Conservation (phyloP, 768 basidiomycete genomes). For the Leucogyrophana mollusca region DNA sequence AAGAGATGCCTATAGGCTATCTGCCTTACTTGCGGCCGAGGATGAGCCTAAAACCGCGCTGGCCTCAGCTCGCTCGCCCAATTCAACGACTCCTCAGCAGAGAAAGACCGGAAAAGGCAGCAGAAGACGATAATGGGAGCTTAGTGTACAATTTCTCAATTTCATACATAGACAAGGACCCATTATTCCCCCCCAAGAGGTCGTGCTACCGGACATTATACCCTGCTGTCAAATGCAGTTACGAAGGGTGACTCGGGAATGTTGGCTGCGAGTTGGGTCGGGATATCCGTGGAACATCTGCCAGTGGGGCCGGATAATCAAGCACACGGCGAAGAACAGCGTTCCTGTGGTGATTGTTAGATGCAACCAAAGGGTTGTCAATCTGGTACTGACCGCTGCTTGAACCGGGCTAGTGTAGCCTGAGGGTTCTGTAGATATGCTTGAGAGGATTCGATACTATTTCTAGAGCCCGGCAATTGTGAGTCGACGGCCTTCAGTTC, state of each 20-base stretch:
- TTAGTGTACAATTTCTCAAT: constrained; percentile 3
- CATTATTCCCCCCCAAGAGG: too few species aligned
- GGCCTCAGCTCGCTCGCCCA: constrained; percentile 17
- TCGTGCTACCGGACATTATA: too few species aligned
- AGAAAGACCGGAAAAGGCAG: constrained; percentile 36
- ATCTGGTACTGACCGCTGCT: constrained; percentile 50
- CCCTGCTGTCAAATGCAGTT: constrained; percentile 6
- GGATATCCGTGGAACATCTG: constrained; percentile 3
- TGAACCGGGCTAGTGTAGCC: constrained; percentile 58
- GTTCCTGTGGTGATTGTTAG: constrained; percentile 39
- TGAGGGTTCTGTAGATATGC: constrained; percentile 39
- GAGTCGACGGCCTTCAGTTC: background rate
- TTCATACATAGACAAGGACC: constrained; percentile 18
- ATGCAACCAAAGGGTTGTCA: constrained; percentile 2
- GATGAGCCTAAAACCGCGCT: constrained; percentile 33
- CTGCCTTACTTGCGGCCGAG: constrained; percentile 40
- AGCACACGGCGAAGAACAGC: constrained; percentile 54
- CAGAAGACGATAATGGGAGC: constrained; percentile 31
- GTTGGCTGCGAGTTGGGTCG: constrained; percentile 10
- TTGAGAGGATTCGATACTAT: constrained; percentile 27
- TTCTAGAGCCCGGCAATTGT: constrained; percentile 2
- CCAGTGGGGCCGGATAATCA: constrained; percentile 40
- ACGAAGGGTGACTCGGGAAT: constrained; percentile 6
- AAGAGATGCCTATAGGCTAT: constrained; percentile 34
- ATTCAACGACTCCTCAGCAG: constrained; percentile 21